Evolutionary conservation across 2,329 filamentous ascomycete species (phyloP).

Genomic region (Neopestalotiopsis clavispora): DNA sequence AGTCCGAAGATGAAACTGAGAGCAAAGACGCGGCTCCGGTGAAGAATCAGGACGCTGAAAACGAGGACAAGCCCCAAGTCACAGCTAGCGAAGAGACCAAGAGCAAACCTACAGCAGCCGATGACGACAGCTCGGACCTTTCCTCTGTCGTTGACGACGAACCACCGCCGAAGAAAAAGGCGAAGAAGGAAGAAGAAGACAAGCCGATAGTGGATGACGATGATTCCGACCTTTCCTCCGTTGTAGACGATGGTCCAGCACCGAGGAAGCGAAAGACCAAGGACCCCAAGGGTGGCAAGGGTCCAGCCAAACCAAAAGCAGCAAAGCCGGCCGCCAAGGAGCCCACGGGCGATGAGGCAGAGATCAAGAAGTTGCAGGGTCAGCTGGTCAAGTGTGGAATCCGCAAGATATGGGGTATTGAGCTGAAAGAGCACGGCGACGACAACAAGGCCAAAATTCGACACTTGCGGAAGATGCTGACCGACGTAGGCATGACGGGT

Average conservation of each 20-base stretch:
- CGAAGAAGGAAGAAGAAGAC: slow-evolving; percentile 23
- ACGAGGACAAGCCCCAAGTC: slow-evolving; percentile 41
- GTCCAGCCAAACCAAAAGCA: slow-evolving; percentile 45
- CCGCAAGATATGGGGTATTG: slow-evolving; percentile 87
- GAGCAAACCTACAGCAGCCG: slow-evolving; percentile 9
- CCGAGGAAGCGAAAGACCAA: slow-evolving; percentile 47
- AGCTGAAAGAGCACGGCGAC: slow-evolving; percentile 75
- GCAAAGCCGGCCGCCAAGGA: slow-evolving; percentile 39
- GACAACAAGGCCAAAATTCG: slow-evolving; percentile 80
- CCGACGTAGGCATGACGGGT: slow-evolving; percentile 84
- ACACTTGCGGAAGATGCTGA: slow-evolving; percentile 79
- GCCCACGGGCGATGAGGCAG: slow-evolving; percentile 67
- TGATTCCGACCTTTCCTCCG: slow-evolving; percentile 65
- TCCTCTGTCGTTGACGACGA: slow-evolving; percentile 75
- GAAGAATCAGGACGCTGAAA: neutral
- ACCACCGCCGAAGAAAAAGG: slow-evolving; percentile 45
- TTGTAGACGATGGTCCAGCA: slow-evolving; percentile 75
- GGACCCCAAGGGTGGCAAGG: slow-evolving; percentile 33
- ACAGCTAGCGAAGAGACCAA: slow-evolving; percentile 30
- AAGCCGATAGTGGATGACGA: slow-evolving; percentile 32
- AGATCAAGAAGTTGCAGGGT: slow-evolving; percentile 87
- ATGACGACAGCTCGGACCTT: slow-evolving; percentile 50
- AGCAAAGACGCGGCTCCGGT: no score
- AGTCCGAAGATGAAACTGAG: neutral
- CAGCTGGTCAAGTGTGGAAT: slow-evolving; percentile 90